These are phyloP conservation scores for Melocanna baccifera DNA, from an alignment of 176 grass and related monocot species.

Conservation along the genomic window DNA sequence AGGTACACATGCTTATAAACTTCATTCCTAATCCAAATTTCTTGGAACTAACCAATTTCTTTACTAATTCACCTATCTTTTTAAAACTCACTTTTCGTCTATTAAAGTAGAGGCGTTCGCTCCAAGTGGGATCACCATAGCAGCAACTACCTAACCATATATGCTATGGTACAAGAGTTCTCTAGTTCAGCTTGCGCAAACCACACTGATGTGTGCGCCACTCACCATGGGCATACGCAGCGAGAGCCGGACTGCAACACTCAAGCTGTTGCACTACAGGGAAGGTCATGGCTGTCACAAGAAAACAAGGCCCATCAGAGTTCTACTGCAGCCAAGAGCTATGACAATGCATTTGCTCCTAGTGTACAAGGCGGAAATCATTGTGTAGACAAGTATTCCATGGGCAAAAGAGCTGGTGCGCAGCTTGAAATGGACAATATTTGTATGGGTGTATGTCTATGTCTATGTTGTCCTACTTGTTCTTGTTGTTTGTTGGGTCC, in stretches of 20 bases:
- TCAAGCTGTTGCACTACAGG: slow-evolving; percentile 19
- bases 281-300: slow-evolving; percentile 28
- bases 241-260: slow-evolving; percentile 26
- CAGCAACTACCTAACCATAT: slow-evolving; percentile 21
- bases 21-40: neutral
- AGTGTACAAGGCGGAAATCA: slow-evolving; percentile 32
- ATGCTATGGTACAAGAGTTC: slow-evolving; percentile 42
- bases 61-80: neutral
- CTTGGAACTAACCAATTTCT: neutral
- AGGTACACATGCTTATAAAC: slow-evolving; percentile 8
- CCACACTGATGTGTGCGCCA: slow-evolving; percentile 15
- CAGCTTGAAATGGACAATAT: slow-evolving; percentile 35
- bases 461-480: neutral
- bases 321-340: slow-evolving; percentile 34
- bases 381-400: slow-evolving; percentile 29
- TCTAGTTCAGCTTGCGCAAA: slow-evolving; percentile 19
- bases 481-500: neutral
- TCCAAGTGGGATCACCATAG: slow-evolving; percentile 8
- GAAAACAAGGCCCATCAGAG: slow-evolving; percentile 27
- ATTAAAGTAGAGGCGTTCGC: slow-evolving; percentile 34
- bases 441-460: slow-evolving; percentile 30
- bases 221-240: slow-evolving; percentile 16
- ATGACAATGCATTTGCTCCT: slow-evolving; percentile 1
- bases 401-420: slow-evolving; percentile 23
- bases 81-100: neutral